Evolutionary conservation across 225 moss, liverwort and hornwort species (phyloP), one percentile per base, ranked within the genome.

Genomic region (Polytrichum commune): DNA sequence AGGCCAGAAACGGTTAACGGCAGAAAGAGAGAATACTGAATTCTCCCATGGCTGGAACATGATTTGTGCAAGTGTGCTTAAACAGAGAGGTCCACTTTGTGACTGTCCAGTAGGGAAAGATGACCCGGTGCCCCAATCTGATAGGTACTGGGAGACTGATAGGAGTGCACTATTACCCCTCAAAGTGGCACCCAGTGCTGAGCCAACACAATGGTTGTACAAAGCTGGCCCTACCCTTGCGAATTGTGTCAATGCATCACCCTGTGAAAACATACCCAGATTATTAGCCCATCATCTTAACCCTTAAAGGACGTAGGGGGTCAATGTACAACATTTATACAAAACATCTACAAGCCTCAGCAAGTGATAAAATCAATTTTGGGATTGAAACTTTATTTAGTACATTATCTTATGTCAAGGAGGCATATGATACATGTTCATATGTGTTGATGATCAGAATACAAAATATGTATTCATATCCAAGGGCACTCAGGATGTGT

Each of bases 21-120:
- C 90, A 65, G 90, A 92, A 63, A 96, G 65, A 6, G 96, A 93
- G 63, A 96, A 87, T 1, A 93, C 84, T 79, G 92, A 80, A 28
- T 88, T 92, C 62, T 96, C 92, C 74, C 76, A 90, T 13, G 96
- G 96, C 69, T 93, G 90, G 67, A 93, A 77, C 88, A 93, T 78
- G 66, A 92, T 73, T 62, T 93, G 93, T n/a, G 93, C 93, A 27
- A 92, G 82, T 29, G 96, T 93, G 74, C 90, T 92, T 23, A 96
- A 73, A 65, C 90, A 92, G n/a, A 89, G 81, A 73, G 93, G 90
- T 8, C 84, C 84, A 57, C 73, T 75, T 27, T 68, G n/a, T 19
- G 75, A 67, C 69, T 84, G 85, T 16, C 82, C 69, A 25, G 70
- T 64, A 56, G 79, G 60, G 56, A 57, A 64, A 54, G 79, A 70